A percentile compares a stretch with the other conserved stretches of the same genome.
Conservation (phyloP, 306 rosid species). For the Vigna hirtella region DNA sequence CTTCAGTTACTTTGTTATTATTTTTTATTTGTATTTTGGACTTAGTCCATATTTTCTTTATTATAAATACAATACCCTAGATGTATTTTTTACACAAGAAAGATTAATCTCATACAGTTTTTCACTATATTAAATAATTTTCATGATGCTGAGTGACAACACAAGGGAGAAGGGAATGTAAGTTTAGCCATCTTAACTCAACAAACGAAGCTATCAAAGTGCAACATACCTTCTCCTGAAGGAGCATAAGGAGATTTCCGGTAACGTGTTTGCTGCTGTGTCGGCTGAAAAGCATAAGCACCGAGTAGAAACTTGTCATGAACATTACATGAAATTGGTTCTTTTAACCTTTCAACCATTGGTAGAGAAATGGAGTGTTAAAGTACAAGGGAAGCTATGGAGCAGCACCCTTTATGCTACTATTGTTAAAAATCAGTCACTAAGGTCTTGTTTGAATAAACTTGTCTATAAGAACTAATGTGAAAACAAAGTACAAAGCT, state of each 20-base stretch:
- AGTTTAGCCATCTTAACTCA: constrained; percentile 13
- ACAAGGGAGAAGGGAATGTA: not conserved
- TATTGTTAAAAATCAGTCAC: not conserved
- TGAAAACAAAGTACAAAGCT: not conserved
- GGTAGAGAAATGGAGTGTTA: not conserved
- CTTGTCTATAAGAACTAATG: not conserved
- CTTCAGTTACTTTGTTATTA: too few species aligned
- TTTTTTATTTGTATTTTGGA: too few species aligned
- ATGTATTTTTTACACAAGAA: too few species aligned
- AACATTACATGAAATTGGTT: constrained; percentile 10
- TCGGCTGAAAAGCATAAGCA: constrained; percentile 64
- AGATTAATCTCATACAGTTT: too few species aligned
- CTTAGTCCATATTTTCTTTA: too few species aligned
- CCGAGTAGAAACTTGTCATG: constrained; percentile 23
- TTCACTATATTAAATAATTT: not conserved
- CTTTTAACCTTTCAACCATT: not conserved
- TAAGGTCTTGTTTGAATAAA: not conserved
- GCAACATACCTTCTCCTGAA: constrained; percentile 74
- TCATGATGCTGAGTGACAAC: constrained; percentile 22
- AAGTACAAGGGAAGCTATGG: not conserved
- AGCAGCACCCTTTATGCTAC: not conserved
- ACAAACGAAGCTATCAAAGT: constrained; percentile 12
- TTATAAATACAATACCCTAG: too few species aligned
- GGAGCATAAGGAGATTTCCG: constrained; percentile 95
- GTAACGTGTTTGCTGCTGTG: constrained; percentile 95